Conservation (phyloP, 1,139 yeast genomes). For the Yamadazyma friedrichii region DNA sequence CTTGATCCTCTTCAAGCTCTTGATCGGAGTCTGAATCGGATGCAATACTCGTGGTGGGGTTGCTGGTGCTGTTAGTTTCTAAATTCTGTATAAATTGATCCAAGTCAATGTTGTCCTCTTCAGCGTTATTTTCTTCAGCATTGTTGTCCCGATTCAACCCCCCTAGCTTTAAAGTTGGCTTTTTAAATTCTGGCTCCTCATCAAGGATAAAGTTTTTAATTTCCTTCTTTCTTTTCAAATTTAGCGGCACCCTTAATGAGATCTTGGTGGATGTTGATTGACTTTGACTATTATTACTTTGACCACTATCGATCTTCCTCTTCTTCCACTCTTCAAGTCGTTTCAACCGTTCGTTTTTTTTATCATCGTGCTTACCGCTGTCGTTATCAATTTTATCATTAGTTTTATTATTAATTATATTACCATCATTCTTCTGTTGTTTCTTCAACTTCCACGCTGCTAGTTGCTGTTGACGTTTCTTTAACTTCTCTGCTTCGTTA, state of each 20-base stretch:
- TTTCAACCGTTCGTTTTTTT: slow-evolving; percentile 23
- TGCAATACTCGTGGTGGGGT: neutral
- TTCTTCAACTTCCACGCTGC: slow-evolving; percentile 44
- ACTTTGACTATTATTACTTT: neutral
- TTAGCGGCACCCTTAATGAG: slow-evolving; percentile 1
- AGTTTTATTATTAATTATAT: too few species aligned
- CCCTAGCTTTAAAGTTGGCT: slow-evolving; percentile 17
- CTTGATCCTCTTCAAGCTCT: slow-evolving; percentile 19
- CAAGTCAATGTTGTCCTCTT: slow-evolving; percentile 21
- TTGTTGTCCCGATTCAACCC: too few species aligned
- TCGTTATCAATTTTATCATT: neutral
- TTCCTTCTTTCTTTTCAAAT: slow-evolving; percentile 2
- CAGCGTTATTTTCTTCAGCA: slow-evolving; percentile 7
- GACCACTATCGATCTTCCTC: slow-evolving; percentile 16
- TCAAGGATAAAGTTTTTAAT: slow-evolving; percentile 11
- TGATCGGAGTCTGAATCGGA: slow-evolving; percentile 13
- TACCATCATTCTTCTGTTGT: slow-evolving; percentile 8
- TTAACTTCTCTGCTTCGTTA: slow-evolving; percentile 32
- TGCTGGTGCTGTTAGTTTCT: neutral
- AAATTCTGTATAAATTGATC: slow-evolving; percentile 18
- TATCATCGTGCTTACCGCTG: slow-evolving; percentile 15
- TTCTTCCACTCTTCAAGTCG: slow-evolving; percentile 44
- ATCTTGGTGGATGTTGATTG: neutral
- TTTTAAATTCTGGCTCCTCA: slow-evolving; percentile 26
- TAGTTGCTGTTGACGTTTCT: slow-evolving; percentile 36